Evolutionary conservation across 164 flowering plant species (phyloP).

Genomic region (Nymphaea colorata): DNA sequence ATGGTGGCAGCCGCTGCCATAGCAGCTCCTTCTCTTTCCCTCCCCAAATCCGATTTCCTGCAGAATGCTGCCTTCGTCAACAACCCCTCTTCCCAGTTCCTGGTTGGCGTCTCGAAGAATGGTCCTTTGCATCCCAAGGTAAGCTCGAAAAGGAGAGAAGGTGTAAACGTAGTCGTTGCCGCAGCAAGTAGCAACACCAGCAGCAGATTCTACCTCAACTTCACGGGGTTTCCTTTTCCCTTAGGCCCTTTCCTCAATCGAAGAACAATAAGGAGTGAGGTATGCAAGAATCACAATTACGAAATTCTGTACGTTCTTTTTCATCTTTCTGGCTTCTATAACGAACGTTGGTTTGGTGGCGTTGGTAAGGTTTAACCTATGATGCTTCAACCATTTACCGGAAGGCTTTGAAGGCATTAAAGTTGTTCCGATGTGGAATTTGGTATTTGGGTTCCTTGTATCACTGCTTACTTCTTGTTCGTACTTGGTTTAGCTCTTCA

Average conservation of each 20-base stretch:
- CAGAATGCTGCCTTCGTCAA: slow-evolving; percentile 17
- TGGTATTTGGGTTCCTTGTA: too few relatives aligned
- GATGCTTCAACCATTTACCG: background rate
- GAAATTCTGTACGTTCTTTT: background rate
- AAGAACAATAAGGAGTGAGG: slow-evolving; percentile 82
- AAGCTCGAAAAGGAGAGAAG: slow-evolving; percentile 20
- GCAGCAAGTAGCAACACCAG: slow-evolving; percentile 23
- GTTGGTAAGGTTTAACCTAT: background rate
- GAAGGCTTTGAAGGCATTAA: too few relatives aligned
- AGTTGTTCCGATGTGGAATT: too few relatives aligned
- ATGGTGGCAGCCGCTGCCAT: slow-evolving; percentile 45
- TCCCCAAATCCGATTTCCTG: slow-evolving; percentile 31
- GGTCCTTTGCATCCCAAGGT: slow-evolving; percentile 21
- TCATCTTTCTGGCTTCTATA: background rate
- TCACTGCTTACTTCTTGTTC: too few relatives aligned
- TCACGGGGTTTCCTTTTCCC: slow-evolving; percentile 97
- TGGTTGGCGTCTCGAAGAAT: slow-evolving; percentile 34
- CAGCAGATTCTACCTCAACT: slow-evolving; percentile 66
- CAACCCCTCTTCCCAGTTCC: slow-evolving; percentile 20
- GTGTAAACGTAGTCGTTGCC: slow-evolving; percentile 36
- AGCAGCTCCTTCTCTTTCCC: slow-evolving; percentile 10
- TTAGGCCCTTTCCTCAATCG: slow-evolving; percentile 94
- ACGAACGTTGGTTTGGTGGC: background rate
- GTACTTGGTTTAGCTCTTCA: too few relatives aligned
- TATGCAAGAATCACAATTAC: slow-evolving; percentile 8